phyloP scores from a whole-genome alignment of 83 land plant species.

The Isoetes engelmannii region DNA sequence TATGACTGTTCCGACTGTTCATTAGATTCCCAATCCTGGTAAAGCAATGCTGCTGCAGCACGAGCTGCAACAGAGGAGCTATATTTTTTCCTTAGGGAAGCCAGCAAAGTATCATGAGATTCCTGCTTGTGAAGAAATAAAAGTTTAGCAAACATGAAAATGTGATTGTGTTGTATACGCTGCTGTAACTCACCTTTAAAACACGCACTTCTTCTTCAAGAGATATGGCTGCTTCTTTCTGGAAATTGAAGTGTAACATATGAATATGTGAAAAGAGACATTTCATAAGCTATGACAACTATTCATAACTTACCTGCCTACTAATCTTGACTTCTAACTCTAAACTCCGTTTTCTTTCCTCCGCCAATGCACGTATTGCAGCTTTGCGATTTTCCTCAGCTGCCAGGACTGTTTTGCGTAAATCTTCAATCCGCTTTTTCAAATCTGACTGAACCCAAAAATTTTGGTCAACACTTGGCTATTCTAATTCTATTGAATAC shows the following conservation, averaged over 20 bases:
- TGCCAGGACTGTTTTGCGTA: slow-evolving; percentile 32
- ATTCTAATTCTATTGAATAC: no score
- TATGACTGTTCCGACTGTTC: background rate
- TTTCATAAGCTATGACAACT: background rate
- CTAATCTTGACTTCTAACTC: slow-evolving; percentile 41
- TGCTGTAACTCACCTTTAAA: slow-evolving; percentile 21
- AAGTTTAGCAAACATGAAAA: background rate
- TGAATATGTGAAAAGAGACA: background rate
- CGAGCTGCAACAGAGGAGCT: slow-evolving; percentile 31
- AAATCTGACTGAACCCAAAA: slow-evolving; percentile 8
- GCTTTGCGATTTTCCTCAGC: slow-evolving; percentile 38
- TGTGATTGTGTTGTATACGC: background rate
- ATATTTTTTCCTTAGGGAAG: slow-evolving; percentile 28
- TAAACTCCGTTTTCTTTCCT: slow-evolving; percentile 34
- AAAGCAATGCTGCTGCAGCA: slow-evolving; percentile 28
- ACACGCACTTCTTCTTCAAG: slow-evolving; percentile 43
- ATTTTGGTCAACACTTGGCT: no score
- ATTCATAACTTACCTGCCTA: slow-evolving; percentile 30
- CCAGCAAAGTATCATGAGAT: slow-evolving; percentile 33
- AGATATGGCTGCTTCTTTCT: slow-evolving; percentile 41
- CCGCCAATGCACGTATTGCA: slow-evolving; percentile 34
- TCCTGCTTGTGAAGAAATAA: slow-evolving; percentile 18
- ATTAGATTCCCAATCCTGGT: slow-evolving; percentile 2
- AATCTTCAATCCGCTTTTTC: slow-evolving; percentile 32
- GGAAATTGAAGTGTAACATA: slow-evolving; percentile 7